phyloP scores from a whole-genome alignment of 129 eudicot genomes.

The Centella asiatica region DNA sequence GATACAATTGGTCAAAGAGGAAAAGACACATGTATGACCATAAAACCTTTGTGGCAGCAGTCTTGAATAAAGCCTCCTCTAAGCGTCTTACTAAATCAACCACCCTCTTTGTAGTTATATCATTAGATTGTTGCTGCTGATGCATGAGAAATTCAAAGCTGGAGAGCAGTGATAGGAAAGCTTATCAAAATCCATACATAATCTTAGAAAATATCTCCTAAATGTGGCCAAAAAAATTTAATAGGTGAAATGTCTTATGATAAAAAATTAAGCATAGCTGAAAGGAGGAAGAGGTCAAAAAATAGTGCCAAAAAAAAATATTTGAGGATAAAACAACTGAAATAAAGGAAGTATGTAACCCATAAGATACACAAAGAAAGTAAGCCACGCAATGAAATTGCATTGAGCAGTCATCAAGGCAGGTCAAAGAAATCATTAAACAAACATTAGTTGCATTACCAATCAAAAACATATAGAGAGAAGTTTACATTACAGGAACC shows the following conservation, averaged over 20 bases:
- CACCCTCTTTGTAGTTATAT: constrained; percentile 33
- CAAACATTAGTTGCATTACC: too few relatives aligned
- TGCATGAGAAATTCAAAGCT: constrained; percentile 51
- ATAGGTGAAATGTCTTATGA: too few relatives aligned
- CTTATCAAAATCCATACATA: constrained; percentile 11
- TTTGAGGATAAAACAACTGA: neutral
- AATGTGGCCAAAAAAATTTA: neutral
- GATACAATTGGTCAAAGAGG: neutral
- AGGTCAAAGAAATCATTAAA: too few relatives aligned
- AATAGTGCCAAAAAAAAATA: constrained; percentile 1
- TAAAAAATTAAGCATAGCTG: neutral
- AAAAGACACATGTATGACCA: neutral
- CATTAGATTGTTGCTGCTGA: constrained; percentile 40
- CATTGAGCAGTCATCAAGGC: too few relatives aligned
- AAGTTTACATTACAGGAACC: too few relatives aligned
- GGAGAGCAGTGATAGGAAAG: constrained; percentile 22
- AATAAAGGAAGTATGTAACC: too few relatives aligned
- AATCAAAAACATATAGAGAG: too few relatives aligned
- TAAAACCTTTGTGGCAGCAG: constrained; percentile 56
- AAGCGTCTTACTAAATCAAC: constrained; percentile 53
- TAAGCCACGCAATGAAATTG: too few relatives aligned
- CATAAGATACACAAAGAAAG: too few relatives aligned
- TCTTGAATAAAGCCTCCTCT: constrained; percentile 67
- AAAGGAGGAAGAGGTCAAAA: neutral
- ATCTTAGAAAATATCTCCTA: too few relatives aligned